phyloP scores from a whole-genome alignment of 345 rosid genomes.

The Reutealis trisperma region DNA sequence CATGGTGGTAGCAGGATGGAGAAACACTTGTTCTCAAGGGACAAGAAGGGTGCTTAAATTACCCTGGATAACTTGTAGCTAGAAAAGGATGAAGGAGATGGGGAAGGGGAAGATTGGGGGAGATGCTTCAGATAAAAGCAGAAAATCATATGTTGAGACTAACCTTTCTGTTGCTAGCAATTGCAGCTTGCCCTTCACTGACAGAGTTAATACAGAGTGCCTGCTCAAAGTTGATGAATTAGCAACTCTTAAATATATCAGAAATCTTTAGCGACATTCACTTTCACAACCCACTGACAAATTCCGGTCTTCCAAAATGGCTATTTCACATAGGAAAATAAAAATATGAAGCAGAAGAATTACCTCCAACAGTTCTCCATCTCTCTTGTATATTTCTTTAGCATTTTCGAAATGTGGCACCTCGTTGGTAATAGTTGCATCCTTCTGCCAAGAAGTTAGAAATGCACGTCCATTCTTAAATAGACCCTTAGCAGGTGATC shows the following conservation, averaged over 20 bases:
- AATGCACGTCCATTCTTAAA: slow-evolving; percentile 40
- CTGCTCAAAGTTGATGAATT: slow-evolving; percentile 46
- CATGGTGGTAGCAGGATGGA: no score
- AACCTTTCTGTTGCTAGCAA: slow-evolving; percentile 91
- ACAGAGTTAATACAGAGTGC: slow-evolving; percentile 72
- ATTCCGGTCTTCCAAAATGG: slow-evolving; percentile 7
- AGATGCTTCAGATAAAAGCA: slow-evolving; percentile 1
- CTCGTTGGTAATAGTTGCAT: slow-evolving; percentile 39
- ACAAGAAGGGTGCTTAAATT: no score
- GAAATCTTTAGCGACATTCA: slow-evolving; percentile 11
- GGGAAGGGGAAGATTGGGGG: no score
- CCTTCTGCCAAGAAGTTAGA: slow-evolving; percentile 57
- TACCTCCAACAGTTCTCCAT: slow-evolving; percentile 93
- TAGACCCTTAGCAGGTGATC: slow-evolving; percentile 38
- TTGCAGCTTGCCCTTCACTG: slow-evolving; percentile 68
- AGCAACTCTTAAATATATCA: slow-evolving; percentile 19
- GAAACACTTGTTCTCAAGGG: no score
- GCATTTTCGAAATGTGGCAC: slow-evolving; percentile 53
- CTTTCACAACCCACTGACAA: not conserved
- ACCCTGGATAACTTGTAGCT: no score
- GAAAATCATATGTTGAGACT: slow-evolving; percentile 28
- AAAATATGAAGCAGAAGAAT: slow-evolving; percentile 11
- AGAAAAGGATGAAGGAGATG: no score
- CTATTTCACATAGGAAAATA: slow-evolving; percentile 19
- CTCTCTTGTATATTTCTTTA: slow-evolving; percentile 70